Base-by-base conservation (phyloP, 2,329 filamentous ascomycete species). In the Paraphaeosphaeria sporulosa region DNA sequence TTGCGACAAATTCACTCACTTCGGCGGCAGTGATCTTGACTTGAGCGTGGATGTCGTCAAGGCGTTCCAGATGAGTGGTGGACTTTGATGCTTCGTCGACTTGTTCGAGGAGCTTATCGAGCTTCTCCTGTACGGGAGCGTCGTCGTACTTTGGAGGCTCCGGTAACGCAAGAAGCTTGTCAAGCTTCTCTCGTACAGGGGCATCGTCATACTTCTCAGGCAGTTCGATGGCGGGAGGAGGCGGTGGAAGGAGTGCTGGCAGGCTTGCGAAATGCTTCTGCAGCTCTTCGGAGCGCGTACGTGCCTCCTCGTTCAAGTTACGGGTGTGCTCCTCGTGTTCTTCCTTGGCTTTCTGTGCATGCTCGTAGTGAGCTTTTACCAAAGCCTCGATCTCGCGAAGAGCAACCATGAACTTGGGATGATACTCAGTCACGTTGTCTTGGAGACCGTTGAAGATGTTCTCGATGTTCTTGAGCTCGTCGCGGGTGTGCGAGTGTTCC, bases 41-140 rank as follows among this genome's bases (percentile, higher is more conserved):
- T 67, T 96, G 91, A 65, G 91, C 86, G 71, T 97, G 93, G 53
- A 98, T 95, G 76, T 93, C 87, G 67, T 97, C 93, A 5, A 99
- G 85, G 25, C 92, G 91, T 63, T 91, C 90, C 48, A 97, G 86
- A 67, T 94, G 92, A 5, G 85, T 83, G 38, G 92, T 86, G 1
- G 91, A 88, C 71, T 92, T 89, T 54, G 86, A 86, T 0, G 91
- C 86, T 21, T 86, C 84, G 27, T 87, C 83, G 34, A 86, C 87
- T 42, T 77, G 74, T 9, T 86, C 86, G 43, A 93, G 78, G 21
- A 87, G 78, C 64, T 80, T 79, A 63, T 83, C 80, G 19, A 84
- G 79, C 69, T 83, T 82, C 63, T 89, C 85, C 12, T 88, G 85
- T 10, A 90, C 80, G 13, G 79, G 79, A 10, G 80, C 80, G 70